Conservation (phyloP, 257 asterid genomes). For the Solanum rostratum region DNA sequence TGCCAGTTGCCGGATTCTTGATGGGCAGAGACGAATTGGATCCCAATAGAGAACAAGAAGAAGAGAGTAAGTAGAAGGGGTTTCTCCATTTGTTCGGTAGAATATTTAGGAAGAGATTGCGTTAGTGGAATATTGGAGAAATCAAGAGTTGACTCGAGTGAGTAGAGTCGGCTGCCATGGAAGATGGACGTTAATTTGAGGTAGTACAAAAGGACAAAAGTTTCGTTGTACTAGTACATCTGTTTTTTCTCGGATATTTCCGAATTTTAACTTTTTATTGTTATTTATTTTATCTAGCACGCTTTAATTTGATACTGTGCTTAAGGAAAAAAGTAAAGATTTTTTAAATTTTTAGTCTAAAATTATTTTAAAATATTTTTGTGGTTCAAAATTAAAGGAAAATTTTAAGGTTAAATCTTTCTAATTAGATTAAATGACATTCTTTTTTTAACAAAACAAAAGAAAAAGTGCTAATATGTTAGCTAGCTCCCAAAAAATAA, state of each 20-base stretch:
- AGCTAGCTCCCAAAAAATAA: too few relatives aligned
- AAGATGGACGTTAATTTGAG: not conserved
- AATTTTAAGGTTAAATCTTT: too few relatives aligned
- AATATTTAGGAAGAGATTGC: not conserved
- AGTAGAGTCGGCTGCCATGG: not conserved
- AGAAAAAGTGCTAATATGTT: too few relatives aligned
- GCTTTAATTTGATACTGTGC: too few relatives aligned
- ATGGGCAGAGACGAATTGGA: constrained; percentile 35
- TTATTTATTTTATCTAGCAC: too few relatives aligned
- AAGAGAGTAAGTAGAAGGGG: not conserved
- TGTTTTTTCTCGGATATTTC: constrained; percentile 3
- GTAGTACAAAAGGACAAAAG: not conserved
- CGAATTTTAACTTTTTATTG: too few relatives aligned
- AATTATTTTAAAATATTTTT: too few relatives aligned
- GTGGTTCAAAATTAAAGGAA: too few relatives aligned
- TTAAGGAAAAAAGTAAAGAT: too few relatives aligned
- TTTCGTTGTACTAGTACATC: not conserved
- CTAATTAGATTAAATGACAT: too few relatives aligned
- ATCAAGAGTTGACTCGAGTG: not conserved
- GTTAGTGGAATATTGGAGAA: not conserved
- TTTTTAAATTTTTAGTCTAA: too few relatives aligned
- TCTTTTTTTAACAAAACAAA: too few relatives aligned
- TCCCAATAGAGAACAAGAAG: constrained; percentile 1
- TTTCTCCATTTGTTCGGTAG: not conserved
- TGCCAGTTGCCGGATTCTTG: constrained; percentile 65